These are phyloP conservation scores for Fomitopsis pinicola DNA, from an alignment of 1,284 basidiomycete species.

Conservation along the genomic window DNA sequence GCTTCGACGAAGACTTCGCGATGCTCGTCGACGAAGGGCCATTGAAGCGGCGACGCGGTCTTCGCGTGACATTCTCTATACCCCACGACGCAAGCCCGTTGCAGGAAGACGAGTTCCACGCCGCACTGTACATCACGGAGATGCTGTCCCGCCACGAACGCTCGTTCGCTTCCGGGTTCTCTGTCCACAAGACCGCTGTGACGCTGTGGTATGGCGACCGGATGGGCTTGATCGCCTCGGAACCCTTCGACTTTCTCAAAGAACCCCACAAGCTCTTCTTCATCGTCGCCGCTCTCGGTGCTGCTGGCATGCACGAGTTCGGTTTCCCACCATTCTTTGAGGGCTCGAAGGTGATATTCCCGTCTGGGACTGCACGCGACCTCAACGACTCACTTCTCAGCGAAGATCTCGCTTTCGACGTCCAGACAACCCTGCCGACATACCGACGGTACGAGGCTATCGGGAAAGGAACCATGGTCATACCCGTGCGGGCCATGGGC, in stretches of 20 bases:
- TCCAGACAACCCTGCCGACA: neutral
- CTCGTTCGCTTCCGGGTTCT: slow-evolving; percentile 2
- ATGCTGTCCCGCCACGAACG: neutral
- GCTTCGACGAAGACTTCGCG: neutral
- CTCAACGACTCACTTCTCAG: neutral
- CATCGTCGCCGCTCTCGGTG: slow-evolving; percentile 12
- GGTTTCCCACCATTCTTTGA: slow-evolving; percentile 9
- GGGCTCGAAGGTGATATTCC: neutral
- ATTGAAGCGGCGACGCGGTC: neutral
- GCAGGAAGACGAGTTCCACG: neutral
- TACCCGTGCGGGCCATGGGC: slow-evolving; percentile 5
- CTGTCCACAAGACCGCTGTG: slow-evolving; percentile 2
- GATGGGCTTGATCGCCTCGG: slow-evolving; percentile 13
- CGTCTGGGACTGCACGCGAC: neutral
- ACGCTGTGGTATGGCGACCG: slow-evolving; percentile 24
- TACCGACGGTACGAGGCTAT: slow-evolving; percentile 3
- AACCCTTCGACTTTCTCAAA: slow-evolving; percentile 15
- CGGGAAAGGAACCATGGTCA: slow-evolving; percentile 9
- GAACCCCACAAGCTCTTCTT: slow-evolving; percentile 14
- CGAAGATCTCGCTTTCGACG: neutral
- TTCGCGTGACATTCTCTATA: neutral
- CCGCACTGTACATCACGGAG: slow-evolving; percentile 3
- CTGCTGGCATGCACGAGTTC: slow-evolving; percentile 11
- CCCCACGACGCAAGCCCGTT: neutral
- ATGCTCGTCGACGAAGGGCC: neutral